These are phyloP conservation scores for Clonostachys sp. DNA, from an alignment of 2,329 filamentous ascomycete genomes.

Conservation along the genomic window DNA sequence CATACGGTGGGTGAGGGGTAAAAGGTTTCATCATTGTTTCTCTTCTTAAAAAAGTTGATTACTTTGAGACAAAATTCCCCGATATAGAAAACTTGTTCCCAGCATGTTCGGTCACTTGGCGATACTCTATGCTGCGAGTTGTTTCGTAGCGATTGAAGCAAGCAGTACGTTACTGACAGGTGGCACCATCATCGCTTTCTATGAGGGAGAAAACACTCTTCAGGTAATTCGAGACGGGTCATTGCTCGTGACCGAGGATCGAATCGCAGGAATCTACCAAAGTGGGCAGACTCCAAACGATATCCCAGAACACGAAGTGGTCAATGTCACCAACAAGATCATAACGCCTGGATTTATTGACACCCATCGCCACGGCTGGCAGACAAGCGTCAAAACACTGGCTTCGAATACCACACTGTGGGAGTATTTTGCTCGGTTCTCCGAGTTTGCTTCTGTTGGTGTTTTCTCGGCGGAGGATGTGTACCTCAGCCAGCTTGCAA, in stretches of 20 bases:
- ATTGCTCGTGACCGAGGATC: conserved; percentile 29
- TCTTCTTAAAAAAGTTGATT: no score
- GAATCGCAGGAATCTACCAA: conserved; percentile 21
- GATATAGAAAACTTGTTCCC: no score
- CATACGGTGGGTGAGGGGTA: no score
- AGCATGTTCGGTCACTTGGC: no score
- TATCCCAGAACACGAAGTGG: conserved; percentile 9
- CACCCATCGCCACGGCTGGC: conserved; percentile 52
- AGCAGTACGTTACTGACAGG: conserved; percentile 15
- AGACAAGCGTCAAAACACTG: conserved; percentile 49
- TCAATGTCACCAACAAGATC: conserved; percentile 46
- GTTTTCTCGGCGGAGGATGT: conserved; percentile 35
- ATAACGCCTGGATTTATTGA: conserved; percentile 52
- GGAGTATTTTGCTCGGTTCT: conserved; percentile 39
- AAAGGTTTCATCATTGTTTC: no score
- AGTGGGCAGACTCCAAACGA: conserved; percentile 5
- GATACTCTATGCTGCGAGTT: no score
- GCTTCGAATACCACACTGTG: conserved; percentile 43
- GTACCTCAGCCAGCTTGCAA: conserved; percentile 38
- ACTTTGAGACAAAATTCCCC: no score
- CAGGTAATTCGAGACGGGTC: conserved; percentile 32
- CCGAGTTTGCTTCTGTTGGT: conserved; percentile 19
- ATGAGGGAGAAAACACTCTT: conserved; percentile 21
- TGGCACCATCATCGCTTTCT: conserved; percentile 35
- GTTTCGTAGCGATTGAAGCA: no score